Base-by-base conservation (phyloP, 257 asterid species). In the Paraleonurus japonicus region DNA sequence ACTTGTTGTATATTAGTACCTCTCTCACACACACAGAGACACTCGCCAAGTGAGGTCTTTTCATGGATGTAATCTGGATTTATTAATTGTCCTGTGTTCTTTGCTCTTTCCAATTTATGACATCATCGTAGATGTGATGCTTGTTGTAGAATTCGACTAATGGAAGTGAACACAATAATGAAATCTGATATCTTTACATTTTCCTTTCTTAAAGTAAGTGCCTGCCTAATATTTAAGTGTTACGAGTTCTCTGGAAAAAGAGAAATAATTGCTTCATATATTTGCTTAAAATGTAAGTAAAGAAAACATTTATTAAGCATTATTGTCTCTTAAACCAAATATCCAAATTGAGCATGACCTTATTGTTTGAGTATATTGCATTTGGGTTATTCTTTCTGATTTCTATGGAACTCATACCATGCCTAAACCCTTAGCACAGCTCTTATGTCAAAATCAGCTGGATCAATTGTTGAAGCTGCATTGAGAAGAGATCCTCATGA, bases 361-460 rank as follows among this genome's bases (percentile, higher is more conserved):
- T 50, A 72, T 73, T 27, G 59, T 65, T 58, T 39, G 17, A 3
- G 32, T 61, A 73, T 37, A 17, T 39, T 57, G 57, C 65, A 65
- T 41, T 77, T 48, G 55, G 51, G 47, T 50, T 43, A 55, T 57
- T 45, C 32, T 60, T 41, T 45, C 48, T 43, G 30, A 65, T 71
- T 24, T 65, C 67, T 48, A n/a, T 60, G 75, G 76, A 47, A 55
- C 68, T 79, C 61, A 71, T 74, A 51, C 78, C 70, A 60, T 74
- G 75, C 72, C 59, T 78, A 76, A 75, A 81, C 71, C 83, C 72
- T 75, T 70, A 75, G 80, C 73, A 81, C 86, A 94, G 99, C 89
- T 72, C 92, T 91, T 59, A 91, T 94, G 98, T 94, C 99, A 50
- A 94, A 94, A 82, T 88, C 97, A 35, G 97, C 99, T 84, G 98